phyloP scores from a whole-genome alignment of 75 land plant species.

The Picea glauca region DNA sequence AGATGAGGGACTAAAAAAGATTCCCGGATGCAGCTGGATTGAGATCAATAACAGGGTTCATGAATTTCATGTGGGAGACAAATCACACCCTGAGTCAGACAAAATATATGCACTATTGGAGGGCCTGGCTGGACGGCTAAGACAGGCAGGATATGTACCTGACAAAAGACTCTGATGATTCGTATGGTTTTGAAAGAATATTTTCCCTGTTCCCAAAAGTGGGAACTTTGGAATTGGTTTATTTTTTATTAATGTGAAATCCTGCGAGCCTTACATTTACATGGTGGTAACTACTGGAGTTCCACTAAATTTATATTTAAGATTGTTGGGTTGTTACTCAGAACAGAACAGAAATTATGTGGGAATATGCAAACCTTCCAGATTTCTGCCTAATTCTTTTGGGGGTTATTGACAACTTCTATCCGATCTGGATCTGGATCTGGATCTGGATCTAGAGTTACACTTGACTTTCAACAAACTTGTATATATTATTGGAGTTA shows the following conservation, averaged over 20 bases:
- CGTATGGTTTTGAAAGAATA: slow-evolving; percentile 38
- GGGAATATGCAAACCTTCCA: slow-evolving; percentile 52
- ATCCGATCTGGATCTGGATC: background rate
- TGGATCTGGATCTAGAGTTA: too few relatives aligned
- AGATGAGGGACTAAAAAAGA: slow-evolving; percentile 29
- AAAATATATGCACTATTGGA: slow-evolving; percentile 43
- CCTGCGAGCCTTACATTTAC: slow-evolving; percentile 41
- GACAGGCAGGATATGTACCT: slow-evolving; percentile 45
- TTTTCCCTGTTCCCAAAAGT: slow-evolving; percentile 42
- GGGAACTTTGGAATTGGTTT: slow-evolving; percentile 62
- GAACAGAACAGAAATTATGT: slow-evolving; percentile 44
- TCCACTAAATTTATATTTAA: slow-evolving; percentile 55
- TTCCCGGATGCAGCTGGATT: slow-evolving; percentile 60
- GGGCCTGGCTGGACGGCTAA: slow-evolving; percentile 38
- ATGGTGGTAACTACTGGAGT: slow-evolving; percentile 59
- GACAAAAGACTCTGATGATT: slow-evolving; percentile 34
- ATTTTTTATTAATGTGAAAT: slow-evolving; percentile 43
- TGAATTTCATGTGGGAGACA: slow-evolving; percentile 47
- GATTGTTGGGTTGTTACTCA: slow-evolving; percentile 6
- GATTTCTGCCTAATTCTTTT: slow-evolving; percentile 53
- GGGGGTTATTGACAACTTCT: slow-evolving; percentile 47
- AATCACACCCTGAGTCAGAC: slow-evolving; percentile 42
- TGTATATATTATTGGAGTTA: too few relatives aligned
- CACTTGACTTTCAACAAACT: too few relatives aligned
- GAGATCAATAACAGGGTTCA: slow-evolving; percentile 45